Percentiles rank a stretch among this genome's conserved stretches.
These are phyloP conservation scores for Kodamaea sp. DNA, from an alignment of 1,139 yeast genomes.

Conservation along the genomic window DNA sequence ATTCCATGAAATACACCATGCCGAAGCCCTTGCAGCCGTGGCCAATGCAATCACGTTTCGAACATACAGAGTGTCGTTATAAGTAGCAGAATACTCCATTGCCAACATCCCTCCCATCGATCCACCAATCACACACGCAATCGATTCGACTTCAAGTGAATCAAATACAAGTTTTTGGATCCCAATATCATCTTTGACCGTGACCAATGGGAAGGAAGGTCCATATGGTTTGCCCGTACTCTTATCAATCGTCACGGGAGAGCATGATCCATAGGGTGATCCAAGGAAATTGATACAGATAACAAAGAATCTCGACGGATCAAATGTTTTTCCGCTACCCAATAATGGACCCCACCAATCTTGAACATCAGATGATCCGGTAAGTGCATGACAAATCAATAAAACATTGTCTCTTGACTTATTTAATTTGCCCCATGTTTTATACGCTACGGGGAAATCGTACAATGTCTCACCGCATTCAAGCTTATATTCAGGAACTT, in stretches of 20 bases:
- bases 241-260: conserved; percentile 78
- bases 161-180: conserved; percentile 75
- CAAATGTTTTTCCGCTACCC: conserved; percentile 85
- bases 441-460: conserved; percentile 88
- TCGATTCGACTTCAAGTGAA: conserved; percentile 66
- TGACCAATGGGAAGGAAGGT: conserved; percentile 90
- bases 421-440: conserved; percentile 85
- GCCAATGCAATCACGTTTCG: conserved; percentile 78
- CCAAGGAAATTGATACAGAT: conserved; percentile 89
- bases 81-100: conserved; percentile 71
- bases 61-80: conserved; percentile 69
- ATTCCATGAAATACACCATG: conserved; percentile 99
- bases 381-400: conserved; percentile 89
- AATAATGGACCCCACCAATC: conserved; percentile 99
- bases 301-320: conserved; percentile 80
- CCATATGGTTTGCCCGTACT: conserved; percentile 77
- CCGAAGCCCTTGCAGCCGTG: conserved; percentile 90
- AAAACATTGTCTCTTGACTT: conserved; percentile 63
- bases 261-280: conserved; percentile 93
- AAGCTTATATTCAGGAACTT: conserved; percentile 68
- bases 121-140: conserved; percentile 91
- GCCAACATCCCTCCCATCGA: conserved; percentile 99
- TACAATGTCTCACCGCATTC: conserved; percentile 78
- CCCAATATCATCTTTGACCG: conserved; percentile 84
- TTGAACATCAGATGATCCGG: conserved; percentile 91